Evolutionary conservation across 2,329 filamentous ascomycete genomes (phyloP).

Genomic region (Coniochaeta hoffmannii): DNA sequence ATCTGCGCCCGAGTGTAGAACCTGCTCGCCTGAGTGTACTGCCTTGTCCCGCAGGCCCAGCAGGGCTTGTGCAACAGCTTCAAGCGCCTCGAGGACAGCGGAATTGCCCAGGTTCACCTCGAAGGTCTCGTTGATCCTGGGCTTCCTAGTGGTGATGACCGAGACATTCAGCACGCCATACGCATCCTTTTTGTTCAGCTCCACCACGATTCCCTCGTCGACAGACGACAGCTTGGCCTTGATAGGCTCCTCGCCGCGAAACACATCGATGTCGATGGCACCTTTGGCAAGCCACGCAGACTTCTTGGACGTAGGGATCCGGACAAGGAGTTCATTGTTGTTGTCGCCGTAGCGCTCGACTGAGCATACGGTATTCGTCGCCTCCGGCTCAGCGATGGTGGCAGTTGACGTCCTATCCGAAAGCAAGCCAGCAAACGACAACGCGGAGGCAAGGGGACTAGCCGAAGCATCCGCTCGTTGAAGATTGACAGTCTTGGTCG

Average conservation of each 20-base stretch:
- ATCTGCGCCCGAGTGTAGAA: conserved; percentile 28
- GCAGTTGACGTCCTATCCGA: conserved; percentile 24
- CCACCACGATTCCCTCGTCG: conserved; percentile 44
- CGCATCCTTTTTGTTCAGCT: conserved; percentile 46
- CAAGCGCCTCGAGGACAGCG: conserved; percentile 34
- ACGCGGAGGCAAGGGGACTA: conserved; percentile 18
- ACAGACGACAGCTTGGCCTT: conserved; percentile 39
- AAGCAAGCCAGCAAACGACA: conserved; percentile 33
- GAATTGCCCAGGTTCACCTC: conserved; percentile 51
- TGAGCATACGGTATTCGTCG: conserved; percentile 32
- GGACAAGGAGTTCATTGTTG: conserved; percentile 45
- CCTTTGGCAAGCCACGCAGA: conserved; percentile 48
- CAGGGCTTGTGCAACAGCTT: conserved; percentile 30
- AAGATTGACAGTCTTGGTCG: conserved; percentile 26
- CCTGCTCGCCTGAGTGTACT: background rate
- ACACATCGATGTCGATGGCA: conserved; percentile 48
- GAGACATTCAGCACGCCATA: conserved; percentile 51
- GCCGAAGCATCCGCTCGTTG: conserved; percentile 16
- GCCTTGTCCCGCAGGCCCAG: background rate
- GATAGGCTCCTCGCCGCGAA: conserved; percentile 37
- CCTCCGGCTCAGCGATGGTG: conserved; percentile 14
- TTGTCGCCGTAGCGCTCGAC: conserved; percentile 37
- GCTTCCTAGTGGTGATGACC: conserved; percentile 50
- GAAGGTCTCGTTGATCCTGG: conserved; percentile 54
- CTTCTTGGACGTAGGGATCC: conserved; percentile 42